Evolutionary conservation across 352 stramenopile genomes (phyloP).

Genomic region (Phytophthora idaei): DNA sequence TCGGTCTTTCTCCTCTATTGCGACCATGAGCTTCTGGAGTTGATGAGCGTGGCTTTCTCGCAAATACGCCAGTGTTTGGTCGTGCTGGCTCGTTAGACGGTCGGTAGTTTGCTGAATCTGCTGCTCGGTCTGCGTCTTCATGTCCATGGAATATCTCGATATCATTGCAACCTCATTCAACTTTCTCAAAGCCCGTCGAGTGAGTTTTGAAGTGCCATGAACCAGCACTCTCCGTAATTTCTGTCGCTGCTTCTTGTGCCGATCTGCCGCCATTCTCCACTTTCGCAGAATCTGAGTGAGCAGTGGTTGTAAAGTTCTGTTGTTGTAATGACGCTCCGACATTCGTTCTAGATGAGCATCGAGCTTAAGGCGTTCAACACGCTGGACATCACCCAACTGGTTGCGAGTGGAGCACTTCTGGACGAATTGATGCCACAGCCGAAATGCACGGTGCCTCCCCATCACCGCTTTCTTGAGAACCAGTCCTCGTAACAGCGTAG

Average conservation of each 20-base stretch:
- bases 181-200: conserved; percentile 16
- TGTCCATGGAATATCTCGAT: conserved; percentile 4
- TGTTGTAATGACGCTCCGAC: conserved; percentile 18
- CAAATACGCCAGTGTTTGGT: conserved; percentile 15
- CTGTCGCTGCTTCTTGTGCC: conserved; percentile 11
- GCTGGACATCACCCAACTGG: conserved; percentile 12
- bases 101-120: conserved; percentile 16
- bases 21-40: conserved; percentile 27
- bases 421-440: conserved; percentile 24
- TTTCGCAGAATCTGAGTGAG: conserved; percentile 15
- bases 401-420: not conserved
- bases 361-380: conserved; percentile 10
- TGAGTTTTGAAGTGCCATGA: conserved; percentile 6
- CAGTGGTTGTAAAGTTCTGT: conserved; percentile 15
- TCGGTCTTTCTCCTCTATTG: conserved; percentile 32
- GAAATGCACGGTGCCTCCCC: conserved; percentile 13
- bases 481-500: conserved; percentile 19
- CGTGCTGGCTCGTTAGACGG: conserved; percentile 16
- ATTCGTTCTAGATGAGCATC: conserved; percentile 23
- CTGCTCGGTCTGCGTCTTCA: conserved; percentile 17
- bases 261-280: conserved; percentile 16
- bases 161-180: conserved; percentile 21
- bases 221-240: conserved; percentile 23
- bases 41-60: conserved; percentile 21
- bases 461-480: conserved; percentile 8